Evolutionary conservation across 345 rosid species (phyloP).

Genomic region (Microcos paniculata): DNA sequence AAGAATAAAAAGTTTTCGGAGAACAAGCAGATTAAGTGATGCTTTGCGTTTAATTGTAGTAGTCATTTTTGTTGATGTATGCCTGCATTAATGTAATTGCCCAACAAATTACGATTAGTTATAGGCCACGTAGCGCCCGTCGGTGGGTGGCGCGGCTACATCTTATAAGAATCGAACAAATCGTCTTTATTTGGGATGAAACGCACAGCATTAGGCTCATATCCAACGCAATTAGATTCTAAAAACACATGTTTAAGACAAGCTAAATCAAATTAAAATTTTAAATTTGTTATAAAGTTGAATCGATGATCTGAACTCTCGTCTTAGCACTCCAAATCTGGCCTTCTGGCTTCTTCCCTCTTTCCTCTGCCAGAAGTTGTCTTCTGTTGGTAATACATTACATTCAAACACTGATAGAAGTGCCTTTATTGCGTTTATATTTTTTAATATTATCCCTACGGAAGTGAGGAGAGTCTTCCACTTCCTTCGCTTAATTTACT

Average conservation of each 20-base stretch:
- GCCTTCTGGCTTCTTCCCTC: slow-evolving; percentile 15
- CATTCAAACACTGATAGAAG: slow-evolving; percentile 8
- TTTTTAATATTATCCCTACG: background rate
- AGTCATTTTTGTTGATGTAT: no score
- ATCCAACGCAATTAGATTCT: background rate
- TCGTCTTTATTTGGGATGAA: background rate
- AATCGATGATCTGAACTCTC: background rate
- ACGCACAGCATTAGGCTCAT: slow-evolving; percentile 4
- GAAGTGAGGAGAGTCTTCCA: background rate
- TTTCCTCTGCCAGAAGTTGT: slow-evolving; percentile 24
- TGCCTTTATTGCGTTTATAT: background rate
- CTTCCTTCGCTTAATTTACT: no score
- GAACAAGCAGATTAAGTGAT: background rate
- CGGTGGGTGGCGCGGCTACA: slow-evolving; percentile 24
- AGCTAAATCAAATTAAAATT: background rate
- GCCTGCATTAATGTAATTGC: background rate
- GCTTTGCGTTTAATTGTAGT: background rate
- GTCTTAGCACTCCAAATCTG: background rate
- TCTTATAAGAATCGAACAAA: slow-evolving; percentile 4
- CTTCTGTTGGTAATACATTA: slow-evolving; percentile 27
- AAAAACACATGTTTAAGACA: background rate
- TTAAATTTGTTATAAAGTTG: no score
- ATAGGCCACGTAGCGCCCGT: background rate
- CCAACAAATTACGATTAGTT: background rate
- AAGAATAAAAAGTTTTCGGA: background rate